Base-by-base conservation (phyloP, 78 protist genomes). In the Speleostelium caveatum region DNA sequence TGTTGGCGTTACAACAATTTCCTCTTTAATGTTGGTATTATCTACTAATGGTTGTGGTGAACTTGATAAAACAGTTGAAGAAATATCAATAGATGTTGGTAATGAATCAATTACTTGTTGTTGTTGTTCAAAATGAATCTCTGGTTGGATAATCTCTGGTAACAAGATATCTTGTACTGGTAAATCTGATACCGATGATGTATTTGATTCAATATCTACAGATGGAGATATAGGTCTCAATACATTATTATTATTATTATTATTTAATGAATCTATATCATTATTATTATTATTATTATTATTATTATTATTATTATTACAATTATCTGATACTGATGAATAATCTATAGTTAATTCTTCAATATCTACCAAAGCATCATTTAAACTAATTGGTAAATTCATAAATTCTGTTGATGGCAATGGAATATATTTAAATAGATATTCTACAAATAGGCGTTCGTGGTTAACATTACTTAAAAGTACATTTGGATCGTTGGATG, bases 371-470 rank as follows among this genome's bases (percentile, higher is more conserved):
- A 83, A 39, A 16, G 91, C 91, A 59, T 83, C 91, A 12, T 53
- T n/a, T 42, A 58, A 33, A 5, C 41, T 38, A 0, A 83, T 71
- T 30, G 91, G 91, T 38, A 83, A 33, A 59, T 45, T 59, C 1
- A 83, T 6, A 26, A 83, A 83, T n/a, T 83, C 91, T 21, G 38
- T 32, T 8, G 21, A 32, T 26, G 63, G 12, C 2, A 41, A 79
- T 42, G 77, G 80, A 7, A 69, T 58, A 10, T 69, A 42, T 65
- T 67, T 62, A 35, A 83, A 59, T 24, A 83, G 68, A 45, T 61
- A 56, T 36, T 83, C 91, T 16, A 69, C 91, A 35, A 83, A 83
- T 69, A 53, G 60, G 30, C 75, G 67, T 59, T 83, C 91, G 30
- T 71, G 39, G 0, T 62, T 62, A 35, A 83, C 91, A 60, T 69